Conservation (phyloP, 129 eudicot species). For the Tagetes erecta region DNA sequence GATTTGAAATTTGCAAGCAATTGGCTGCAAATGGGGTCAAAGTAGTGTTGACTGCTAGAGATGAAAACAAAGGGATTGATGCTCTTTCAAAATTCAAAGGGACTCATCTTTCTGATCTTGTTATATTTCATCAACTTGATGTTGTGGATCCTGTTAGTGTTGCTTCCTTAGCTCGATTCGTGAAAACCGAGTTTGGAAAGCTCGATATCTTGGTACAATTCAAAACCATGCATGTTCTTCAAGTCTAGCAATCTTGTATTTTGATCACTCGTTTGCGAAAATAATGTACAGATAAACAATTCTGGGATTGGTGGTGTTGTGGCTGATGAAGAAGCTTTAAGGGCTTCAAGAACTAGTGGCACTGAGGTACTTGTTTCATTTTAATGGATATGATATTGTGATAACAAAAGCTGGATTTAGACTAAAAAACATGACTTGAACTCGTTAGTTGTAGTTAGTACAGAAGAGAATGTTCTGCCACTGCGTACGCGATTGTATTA, state of each 20-base stretch:
- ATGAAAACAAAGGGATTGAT: constrained; percentile 53
- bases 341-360: constrained; percentile 17
- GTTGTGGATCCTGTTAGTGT: constrained; percentile 55
- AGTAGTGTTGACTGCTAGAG: constrained; percentile 71
- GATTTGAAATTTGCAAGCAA: constrained; percentile 57
- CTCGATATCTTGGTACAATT: constrained; percentile 71
- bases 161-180: constrained; percentile 52
- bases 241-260: not conserved
- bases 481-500: too few species aligned
- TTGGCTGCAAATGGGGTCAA: constrained; percentile 59
- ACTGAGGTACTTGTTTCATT: constrained; percentile 10
- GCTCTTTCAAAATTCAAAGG: constrained; percentile 45
- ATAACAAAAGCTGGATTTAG: too few species aligned
- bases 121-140: constrained; percentile 63
- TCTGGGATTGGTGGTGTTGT: constrained; percentile 51
- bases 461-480: too few species aligned
- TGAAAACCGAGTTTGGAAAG: constrained; percentile 52
- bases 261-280: not conserved
- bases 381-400: not conserved
- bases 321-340: constrained; percentile 38
- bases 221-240: not conserved
- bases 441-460: too few species aligned
- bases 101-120: constrained; percentile 43
- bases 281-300: constrained; percentile 50
- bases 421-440: too few species aligned